Evolutionary conservation across 2,329 filamentous ascomycete species (phyloP).

Genomic region (Cadophora malorum): DNA sequence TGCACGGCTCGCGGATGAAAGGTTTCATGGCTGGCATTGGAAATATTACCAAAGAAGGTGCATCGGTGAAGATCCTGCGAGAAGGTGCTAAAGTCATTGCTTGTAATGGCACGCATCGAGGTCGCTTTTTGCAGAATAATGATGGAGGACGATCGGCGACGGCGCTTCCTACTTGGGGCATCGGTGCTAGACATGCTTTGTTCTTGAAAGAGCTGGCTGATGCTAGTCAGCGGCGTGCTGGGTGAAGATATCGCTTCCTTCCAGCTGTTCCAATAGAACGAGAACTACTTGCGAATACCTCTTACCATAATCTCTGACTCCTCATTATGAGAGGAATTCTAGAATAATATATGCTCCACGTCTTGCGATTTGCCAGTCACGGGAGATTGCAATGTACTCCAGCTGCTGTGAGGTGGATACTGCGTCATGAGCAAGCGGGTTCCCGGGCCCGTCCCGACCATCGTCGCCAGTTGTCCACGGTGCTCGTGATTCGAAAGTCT

Average conservation of each 20-base stretch:
- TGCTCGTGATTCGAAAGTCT: neutral
- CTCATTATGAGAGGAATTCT: no score
- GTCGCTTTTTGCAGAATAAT: conserved; percentile 1
- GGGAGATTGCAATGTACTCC: no score
- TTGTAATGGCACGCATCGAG: conserved; percentile 14
- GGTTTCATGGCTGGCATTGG: conserved; percentile 29
- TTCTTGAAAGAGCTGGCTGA: conserved; percentile 12
- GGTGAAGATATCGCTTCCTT: neutral
- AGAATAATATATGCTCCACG: no score
- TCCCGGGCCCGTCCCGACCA: no score
- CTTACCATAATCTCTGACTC: no score
- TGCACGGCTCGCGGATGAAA: conserved; percentile 27
- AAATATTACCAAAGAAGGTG: conserved; percentile 23
- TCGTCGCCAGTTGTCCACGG: no score
- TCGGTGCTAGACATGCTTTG: conserved; percentile 8
- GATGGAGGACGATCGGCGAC: neutral
- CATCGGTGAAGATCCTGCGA: conserved; percentile 24
- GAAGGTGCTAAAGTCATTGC: conserved; percentile 24
- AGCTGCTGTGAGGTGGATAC: no score
- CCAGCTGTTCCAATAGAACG: no score
- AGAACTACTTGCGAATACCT: no score
- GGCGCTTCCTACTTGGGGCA: conserved; percentile 11
- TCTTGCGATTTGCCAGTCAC: no score
- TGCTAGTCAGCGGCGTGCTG: conserved; percentile 8
- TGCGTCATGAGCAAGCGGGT: no score